phyloP scores from a whole-genome alignment of 495 filamentous ascomycete genomes.

The Massariosphaeria phaeospora region DNA sequence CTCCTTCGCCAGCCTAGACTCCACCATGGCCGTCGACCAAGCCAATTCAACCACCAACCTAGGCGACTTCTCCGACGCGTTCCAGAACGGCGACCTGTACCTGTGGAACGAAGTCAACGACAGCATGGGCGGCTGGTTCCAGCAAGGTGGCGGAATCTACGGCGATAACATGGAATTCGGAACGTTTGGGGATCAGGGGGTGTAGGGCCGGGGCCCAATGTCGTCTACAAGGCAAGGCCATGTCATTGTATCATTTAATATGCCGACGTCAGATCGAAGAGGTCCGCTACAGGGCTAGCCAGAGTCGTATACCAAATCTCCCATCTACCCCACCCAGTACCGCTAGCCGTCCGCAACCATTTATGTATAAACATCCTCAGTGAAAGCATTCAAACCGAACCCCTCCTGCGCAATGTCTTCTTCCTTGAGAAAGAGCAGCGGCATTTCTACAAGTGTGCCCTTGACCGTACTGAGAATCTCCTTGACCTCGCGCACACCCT shows the following conservation, averaged over 20 bases:
- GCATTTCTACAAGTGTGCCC: conserved; percentile 88
- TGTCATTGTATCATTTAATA: no score
- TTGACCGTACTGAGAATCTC: conserved; percentile 67
- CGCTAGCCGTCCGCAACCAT: no score
- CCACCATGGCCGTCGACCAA: neutral
- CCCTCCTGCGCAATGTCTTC: conserved; percentile 87
- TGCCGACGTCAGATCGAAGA: no score
- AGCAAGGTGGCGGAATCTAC: conserved; percentile 14
- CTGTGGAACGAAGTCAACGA: conserved; percentile 28
- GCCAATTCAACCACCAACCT: conserved; percentile 6
- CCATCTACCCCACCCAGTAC: no score
- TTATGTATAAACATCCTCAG: conserved; percentile 78
- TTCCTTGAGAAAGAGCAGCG: conserved; percentile 78
- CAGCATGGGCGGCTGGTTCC: conserved; percentile 13
- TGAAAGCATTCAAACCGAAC: conserved; percentile 70
- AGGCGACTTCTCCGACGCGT: conserved; percentile 17
- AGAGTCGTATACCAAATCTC: no score
- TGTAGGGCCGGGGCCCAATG: no score
- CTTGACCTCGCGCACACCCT: conserved; percentile 71
- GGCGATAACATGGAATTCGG: conserved; percentile 18
- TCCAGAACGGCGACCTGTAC: conserved; percentile 29
- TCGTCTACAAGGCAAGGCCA: no score
- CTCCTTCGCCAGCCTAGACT: neutral
- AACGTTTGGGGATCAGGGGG: neutral
- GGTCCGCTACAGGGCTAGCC: no score